Evolutionary conservation across 2,329 filamentous ascomycete species (phyloP), one percentile per base, ranked within the genome.

Genomic region (Phialophora tarda): DNA sequence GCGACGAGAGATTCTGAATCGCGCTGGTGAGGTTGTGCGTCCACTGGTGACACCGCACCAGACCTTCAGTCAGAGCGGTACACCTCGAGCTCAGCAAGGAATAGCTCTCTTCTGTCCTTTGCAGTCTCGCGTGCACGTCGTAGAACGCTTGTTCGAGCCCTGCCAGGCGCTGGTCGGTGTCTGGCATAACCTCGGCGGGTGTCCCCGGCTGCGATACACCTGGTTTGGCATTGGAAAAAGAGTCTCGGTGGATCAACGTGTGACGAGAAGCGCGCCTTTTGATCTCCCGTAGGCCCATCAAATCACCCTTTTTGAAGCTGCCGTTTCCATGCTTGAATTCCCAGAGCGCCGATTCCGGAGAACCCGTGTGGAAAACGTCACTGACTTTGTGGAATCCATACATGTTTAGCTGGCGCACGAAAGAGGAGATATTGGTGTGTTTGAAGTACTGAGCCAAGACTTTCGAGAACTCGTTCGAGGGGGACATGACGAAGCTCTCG

Each of bases 311-410:
- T 79, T 96, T 98, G 82, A 99, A 99, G 77, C 91, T 98, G 61
- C 94, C 94, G 74, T 94, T 96, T 61, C 95, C 95, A 76, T 99
- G 95, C 79, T 97, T 98, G 79, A 99, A 99, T 77, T 99, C 95
- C 95, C 95, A 99, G 32, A 99, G 82, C 0, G 94, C 93, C 23
- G 93, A 93, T 75, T 98, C 95, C 12, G 94, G 93, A 51, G 91
- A 93, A 11, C 92, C 93, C 3, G 93, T 97, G 78, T 98, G 94
- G 76, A 98, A 99, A 24, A 98, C 95, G 77, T 99, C 95, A 82
- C 95, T 97, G 74, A 98, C 95, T 91, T 99, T 99, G 78, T 99
- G 95, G 79, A 99, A 99, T 6, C 95, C 95, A 74, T 99, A 99
- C 95, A 99, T 99, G 77, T 99, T 99, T 59, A 99, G 82, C 80